phyloP scores from a whole-genome alignment of 768 basidiomycete genomes.

The Tricholoma hemisulphureum region DNA sequence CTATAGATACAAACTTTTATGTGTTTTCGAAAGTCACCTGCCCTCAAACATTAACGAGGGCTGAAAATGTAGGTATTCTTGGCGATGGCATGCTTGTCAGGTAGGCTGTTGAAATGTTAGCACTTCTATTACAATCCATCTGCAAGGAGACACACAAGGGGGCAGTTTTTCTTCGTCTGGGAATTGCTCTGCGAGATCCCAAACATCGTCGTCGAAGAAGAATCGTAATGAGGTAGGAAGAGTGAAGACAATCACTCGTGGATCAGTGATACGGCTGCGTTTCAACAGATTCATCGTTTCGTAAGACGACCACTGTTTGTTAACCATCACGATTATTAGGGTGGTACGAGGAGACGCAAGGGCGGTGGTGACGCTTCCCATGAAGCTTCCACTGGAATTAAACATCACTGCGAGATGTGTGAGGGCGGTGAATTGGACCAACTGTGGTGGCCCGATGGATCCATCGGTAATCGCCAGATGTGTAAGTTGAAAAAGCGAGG shows the following conservation, averaged over 20 bases:
- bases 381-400: conserved; percentile 3
- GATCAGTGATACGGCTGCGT: conserved; percentile 11
- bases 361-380: conserved; percentile 1
- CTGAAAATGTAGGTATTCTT: conserved; percentile 1
- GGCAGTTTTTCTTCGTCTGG: conserved; percentile 16
- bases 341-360: conserved; percentile 10
- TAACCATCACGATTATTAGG: conserved; percentile 14
- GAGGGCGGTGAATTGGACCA: background rate
- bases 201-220: conserved; percentile 21
- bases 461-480: too few relatives aligned
- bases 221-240: conserved; percentile 9
- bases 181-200: conserved; percentile 18
- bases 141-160: conserved; percentile 6
- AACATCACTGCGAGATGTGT: conserved; percentile 8
- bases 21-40: too few relatives aligned
- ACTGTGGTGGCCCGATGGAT: too few relatives aligned
- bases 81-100: background rate
- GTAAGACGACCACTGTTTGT: conserved; percentile 1
- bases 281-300: background rate
- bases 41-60: background rate
- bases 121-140: background rate
- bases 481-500: too few relatives aligned
- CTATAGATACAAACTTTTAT: too few relatives aligned
- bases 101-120: background rate
- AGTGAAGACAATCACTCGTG: conserved; percentile 15